Conservation (phyloP, 2,329 filamentous ascomycete genomes). For the Helotiales sp. region DNA sequence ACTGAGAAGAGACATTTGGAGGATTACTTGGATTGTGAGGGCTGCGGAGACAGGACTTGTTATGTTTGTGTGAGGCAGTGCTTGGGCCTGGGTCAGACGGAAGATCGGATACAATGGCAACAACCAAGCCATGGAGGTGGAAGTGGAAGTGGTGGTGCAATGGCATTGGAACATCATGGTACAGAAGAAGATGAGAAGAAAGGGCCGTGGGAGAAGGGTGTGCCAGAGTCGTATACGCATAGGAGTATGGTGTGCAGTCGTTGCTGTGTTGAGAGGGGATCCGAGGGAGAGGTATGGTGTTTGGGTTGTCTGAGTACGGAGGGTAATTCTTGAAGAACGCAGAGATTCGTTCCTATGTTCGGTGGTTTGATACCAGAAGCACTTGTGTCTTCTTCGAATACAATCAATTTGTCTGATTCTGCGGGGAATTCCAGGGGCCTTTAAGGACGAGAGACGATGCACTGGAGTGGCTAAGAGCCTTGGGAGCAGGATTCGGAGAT, state of each 20-base stretch:
- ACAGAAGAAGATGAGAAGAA: neutral
- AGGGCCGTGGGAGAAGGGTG: neutral
- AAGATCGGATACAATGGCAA: neutral
- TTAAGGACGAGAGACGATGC: too few relatives aligned
- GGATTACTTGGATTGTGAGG: constrained; percentile 63
- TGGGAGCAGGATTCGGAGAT: too few relatives aligned
- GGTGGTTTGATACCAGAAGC: neutral
- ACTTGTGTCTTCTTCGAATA: too few relatives aligned
- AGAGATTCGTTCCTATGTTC: neutral
- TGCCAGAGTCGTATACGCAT: constrained; percentile 14
- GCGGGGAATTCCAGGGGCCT: too few relatives aligned
- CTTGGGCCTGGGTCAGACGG: constrained; percentile 28
- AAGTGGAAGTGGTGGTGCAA: neutral
- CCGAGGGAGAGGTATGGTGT: constrained; percentile 66
- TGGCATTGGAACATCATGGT: neutral
- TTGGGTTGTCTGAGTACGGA: constrained; percentile 54
- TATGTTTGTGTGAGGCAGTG: constrained; percentile 70
- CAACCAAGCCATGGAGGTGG: neutral
- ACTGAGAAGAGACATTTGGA: constrained; percentile 66
- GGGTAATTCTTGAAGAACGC: constrained; percentile 9
- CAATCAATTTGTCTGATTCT: too few relatives aligned
- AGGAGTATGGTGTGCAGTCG: constrained; percentile 59
- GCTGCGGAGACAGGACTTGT: constrained; percentile 63
- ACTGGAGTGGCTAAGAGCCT: too few relatives aligned
- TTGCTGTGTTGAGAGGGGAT: constrained; percentile 66